Percentiles rank a stretch among this genome's conserved stretches.
Evolutionary conservation across 1,139 yeast species (phyloP).

Genomic region (Geotrichum phurueaensis): DNA sequence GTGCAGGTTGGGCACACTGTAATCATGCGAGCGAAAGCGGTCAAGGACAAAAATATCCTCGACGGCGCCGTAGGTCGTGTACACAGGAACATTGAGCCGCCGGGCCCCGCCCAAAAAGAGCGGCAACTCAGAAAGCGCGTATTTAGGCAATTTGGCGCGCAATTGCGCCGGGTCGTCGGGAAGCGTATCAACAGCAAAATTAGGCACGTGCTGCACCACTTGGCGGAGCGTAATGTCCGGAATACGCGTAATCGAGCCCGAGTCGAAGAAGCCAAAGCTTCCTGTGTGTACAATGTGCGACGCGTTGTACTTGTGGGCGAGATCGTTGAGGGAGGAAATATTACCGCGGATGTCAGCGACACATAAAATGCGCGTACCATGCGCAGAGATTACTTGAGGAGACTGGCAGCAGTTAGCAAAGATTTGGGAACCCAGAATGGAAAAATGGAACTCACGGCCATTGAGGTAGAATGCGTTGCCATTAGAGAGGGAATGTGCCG

Average conservation of each 20-base stretch:
- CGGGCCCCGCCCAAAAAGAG: conserved; percentile 46
- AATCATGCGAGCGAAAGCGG: conserved; percentile 51
- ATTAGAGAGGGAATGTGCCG: not conserved
- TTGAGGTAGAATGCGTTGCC: not conserved
- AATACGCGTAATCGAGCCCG: conserved; percentile 50
- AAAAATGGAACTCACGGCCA: conserved; percentile 1
- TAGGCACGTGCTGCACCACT: conserved; percentile 62
- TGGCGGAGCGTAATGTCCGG: conserved; percentile 44
- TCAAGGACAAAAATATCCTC: conserved; percentile 67
- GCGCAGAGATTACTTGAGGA: conserved; percentile 8
- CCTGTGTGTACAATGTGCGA: conserved; percentile 64
- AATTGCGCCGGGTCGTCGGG: conserved; percentile 37
- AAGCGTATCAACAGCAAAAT: conserved; percentile 45
- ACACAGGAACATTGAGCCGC: conserved; percentile 56
- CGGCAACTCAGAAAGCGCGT: conserved; percentile 51
- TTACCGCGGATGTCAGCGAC: conserved; percentile 54
- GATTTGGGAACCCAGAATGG: not conserved
- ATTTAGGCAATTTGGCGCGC: conserved; percentile 36
- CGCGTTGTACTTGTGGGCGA: conserved; percentile 45
- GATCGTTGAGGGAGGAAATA: conserved; percentile 42
- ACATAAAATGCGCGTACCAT: conserved; percentile 43
- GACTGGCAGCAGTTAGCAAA: not conserved
- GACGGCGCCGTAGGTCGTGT: conserved; percentile 68
- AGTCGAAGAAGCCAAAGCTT: conserved; percentile 71
- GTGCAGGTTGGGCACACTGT: conserved; percentile 50